phyloP scores from a whole-genome alignment of 352 stramenopile species.

The Globisporangium acanthophoron region DNA sequence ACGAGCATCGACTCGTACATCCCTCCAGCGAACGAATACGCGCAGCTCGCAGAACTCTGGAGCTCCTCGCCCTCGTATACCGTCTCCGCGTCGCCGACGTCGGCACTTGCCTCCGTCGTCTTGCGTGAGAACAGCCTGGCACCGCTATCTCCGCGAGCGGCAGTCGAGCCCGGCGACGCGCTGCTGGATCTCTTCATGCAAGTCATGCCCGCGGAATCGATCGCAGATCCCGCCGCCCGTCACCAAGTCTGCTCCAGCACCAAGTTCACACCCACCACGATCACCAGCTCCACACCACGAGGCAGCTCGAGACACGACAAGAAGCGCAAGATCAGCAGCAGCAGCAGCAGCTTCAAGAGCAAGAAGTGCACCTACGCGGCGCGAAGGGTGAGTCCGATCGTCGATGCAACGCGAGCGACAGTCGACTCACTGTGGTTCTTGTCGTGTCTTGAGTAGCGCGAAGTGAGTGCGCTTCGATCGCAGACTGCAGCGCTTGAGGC shows the following conservation, averaged over 20 bases:
- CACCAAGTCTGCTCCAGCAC: not conserved
- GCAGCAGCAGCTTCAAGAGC: slow-evolving; percentile 16
- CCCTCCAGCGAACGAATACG: slow-evolving; percentile 7
- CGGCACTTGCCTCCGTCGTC: not conserved
- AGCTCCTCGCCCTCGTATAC: not conserved
- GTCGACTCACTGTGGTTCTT: slow-evolving; percentile 6
- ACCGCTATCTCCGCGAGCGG: not conserved
- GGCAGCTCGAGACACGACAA: not conserved
- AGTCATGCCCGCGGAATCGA: not conserved
- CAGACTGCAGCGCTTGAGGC: slow-evolving; percentile 30
- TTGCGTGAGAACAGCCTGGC: not conserved
- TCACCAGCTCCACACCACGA: not conserved
- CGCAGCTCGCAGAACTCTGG: slow-evolving; percentile 11
- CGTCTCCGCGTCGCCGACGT: not conserved
- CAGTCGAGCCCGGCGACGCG: not conserved
- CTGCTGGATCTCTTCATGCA: slow-evolving; percentile 11
- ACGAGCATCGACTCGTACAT: slow-evolving; percentile 11
- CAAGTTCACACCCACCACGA: not conserved
- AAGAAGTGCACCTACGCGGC: slow-evolving; percentile 65
- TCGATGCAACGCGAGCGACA: not conserved
- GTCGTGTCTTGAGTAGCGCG: slow-evolving; percentile 19
- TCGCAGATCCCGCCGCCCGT: not conserved
- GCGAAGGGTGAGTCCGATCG: slow-evolving; percentile 26
- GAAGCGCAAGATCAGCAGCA: slow-evolving; percentile 22
- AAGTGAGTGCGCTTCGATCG: slow-evolving; percentile 35